A percentile compares a stretch with the other conserved stretches of the same genome.
phyloP scores from a whole-genome alignment of 1,284 basidiomycete genomes.

The Melampsora abietis-canadensis region DNA sequence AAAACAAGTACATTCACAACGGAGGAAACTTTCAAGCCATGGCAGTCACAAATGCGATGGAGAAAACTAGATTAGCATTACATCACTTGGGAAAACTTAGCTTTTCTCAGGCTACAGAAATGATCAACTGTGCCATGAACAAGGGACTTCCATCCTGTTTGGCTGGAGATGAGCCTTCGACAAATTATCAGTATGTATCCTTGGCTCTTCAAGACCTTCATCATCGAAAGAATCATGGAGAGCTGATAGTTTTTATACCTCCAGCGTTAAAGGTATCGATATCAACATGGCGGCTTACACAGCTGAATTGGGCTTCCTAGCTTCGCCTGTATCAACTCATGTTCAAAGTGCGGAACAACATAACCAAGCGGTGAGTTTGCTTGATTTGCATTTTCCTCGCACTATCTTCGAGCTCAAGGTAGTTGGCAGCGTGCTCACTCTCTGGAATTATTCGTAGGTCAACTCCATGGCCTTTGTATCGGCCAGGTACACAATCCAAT shows the following conservation, averaged over 20 bases:
- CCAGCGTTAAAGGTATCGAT: slow-evolving; percentile 78
- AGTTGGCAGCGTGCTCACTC: no score
- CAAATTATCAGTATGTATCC: slow-evolving; percentile 32
- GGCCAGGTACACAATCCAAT: slow-evolving; percentile 69
- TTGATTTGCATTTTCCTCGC: background rate
- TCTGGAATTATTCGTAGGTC: slow-evolving; percentile 28
- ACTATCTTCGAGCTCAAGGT: background rate
- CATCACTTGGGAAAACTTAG: slow-evolving; percentile 77
- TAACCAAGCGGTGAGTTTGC: slow-evolving; percentile 71
- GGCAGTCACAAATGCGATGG: slow-evolving; percentile 80
- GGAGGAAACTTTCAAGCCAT: slow-evolving; percentile 86
- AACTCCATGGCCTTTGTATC: slow-evolving; percentile 77
- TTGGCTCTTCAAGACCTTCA: background rate
- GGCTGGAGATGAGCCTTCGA: slow-evolving; percentile 66
- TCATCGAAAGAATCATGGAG: background rate
- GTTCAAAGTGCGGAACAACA: slow-evolving; percentile 64
- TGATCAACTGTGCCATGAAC: slow-evolving; percentile 76
- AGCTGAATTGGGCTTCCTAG: slow-evolving; percentile 74
- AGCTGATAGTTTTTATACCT: slow-evolving; percentile 60
- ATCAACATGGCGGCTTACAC: slow-evolving; percentile 77
- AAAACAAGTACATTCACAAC: slow-evolving; percentile 67
- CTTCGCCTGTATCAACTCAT: slow-evolving; percentile 77
- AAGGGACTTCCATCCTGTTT: slow-evolving; percentile 74
- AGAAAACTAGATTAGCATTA: slow-evolving; percentile 74
- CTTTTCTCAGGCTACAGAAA: slow-evolving; percentile 77